phyloP scores from a whole-genome alignment of 805 yeast genomes.

The Dipodascus albidus region DNA sequence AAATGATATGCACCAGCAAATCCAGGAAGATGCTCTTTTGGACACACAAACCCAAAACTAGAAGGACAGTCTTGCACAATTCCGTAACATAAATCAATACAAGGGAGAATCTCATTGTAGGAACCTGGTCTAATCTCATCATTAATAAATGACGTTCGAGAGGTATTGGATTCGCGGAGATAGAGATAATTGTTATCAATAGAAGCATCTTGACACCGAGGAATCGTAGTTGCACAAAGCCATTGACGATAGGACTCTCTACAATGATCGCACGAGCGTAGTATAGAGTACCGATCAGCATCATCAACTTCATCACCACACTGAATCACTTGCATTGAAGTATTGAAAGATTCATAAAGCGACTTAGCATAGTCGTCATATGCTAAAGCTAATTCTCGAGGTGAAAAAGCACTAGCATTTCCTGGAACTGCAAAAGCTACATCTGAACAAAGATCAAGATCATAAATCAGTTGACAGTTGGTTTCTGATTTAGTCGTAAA shows the following conservation, averaged over 20 bases:
- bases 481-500: constrained; percentile 43
- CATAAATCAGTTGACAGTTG: constrained; percentile 65
- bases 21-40: constrained; percentile 24
- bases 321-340: constrained; percentile 62
- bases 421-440: constrained; percentile 86
- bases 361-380: constrained; percentile 56
- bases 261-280: constrained; percentile 66
- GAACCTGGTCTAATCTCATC: constrained; percentile 40
- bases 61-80: constrained; percentile 80
- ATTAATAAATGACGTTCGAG: constrained; percentile 53
- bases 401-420: constrained; percentile 26
- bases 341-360: constrained; percentile 54
- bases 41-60: constrained; percentile 65
- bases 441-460: constrained; percentile 61
- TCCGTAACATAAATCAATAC: constrained; percentile 67
- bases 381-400: constrained; percentile 28
- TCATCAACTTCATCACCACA: constrained; percentile 58
- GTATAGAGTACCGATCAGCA: constrained; percentile 54
- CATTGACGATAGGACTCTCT: constrained; percentile 61
- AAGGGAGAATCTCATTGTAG: constrained; percentile 79
- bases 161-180: constrained; percentile 37
- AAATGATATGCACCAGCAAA: constrained; percentile 21
- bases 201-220: constrained; percentile 58
- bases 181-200: constrained; percentile 23
- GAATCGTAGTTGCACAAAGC: constrained; percentile 84